A percentile compares a stretch with the other conserved stretches of the same genome.
Evolutionary conservation across 305 asterid species (phyloP).

Genomic region (Solanum hybrid): DNA sequence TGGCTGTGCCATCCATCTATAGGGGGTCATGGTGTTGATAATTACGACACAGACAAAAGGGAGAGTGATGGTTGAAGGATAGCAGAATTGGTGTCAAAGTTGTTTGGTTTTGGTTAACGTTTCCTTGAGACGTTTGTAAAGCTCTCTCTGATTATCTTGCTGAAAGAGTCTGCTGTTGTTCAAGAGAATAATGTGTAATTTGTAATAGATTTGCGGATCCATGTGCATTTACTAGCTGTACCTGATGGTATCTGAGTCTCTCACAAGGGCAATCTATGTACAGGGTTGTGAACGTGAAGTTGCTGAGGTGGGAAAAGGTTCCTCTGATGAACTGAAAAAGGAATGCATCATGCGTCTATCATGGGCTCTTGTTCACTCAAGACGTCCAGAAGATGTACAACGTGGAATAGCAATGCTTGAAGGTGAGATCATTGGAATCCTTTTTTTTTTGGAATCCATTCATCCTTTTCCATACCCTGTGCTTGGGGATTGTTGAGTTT

Average conservation of each 20-base stretch:
- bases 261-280: slow-evolving; percentile 9
- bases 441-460: background rate
- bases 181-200: background rate
- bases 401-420: slow-evolving; percentile 98
- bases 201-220: background rate
- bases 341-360: slow-evolving; percentile 88
- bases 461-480: too few species aligned
- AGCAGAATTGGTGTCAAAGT: background rate
- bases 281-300: slow-evolving; percentile 95
- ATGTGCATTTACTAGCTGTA: background rate
- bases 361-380: slow-evolving; percentile 94
- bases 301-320: slow-evolving; percentile 67
- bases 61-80: background rate
- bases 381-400: slow-evolving; percentile 67
- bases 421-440: slow-evolving; percentile 30
- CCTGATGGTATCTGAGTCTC: background rate
- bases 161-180: background rate
- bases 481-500: too few species aligned
- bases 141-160: background rate
- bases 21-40: background rate
- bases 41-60: background rate
- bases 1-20: background rate
- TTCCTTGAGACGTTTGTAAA: background rate
- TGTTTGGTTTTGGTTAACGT: background rate
- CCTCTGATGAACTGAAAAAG: slow-evolving; percentile 51